phyloP scores from a whole-genome alignment of 2,329 filamentous ascomycete genomes.

The Cladophialophora psammophila region DNA sequence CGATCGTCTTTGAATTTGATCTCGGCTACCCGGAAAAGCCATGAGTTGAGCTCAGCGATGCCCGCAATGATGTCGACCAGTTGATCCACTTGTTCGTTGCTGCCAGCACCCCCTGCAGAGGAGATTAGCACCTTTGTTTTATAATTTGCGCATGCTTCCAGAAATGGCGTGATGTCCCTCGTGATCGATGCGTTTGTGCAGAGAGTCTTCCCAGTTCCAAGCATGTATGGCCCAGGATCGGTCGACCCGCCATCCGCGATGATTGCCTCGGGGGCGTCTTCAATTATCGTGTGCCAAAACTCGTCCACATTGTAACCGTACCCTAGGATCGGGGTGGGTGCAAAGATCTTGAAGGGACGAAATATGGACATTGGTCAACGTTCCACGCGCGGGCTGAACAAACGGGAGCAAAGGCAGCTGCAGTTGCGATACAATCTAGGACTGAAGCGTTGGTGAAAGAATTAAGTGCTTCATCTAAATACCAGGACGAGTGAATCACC shows the following conservation, averaged over 20 bases:
- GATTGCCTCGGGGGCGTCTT: background rate
- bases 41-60: background rate
- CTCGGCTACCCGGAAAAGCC: background rate
- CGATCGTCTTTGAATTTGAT: background rate
- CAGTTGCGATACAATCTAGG: background rate
- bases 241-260: conserved; percentile 12
- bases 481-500: background rate
- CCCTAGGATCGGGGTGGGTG: no score
- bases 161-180: conserved; percentile 19
- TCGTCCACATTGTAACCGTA: no score
- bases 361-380: background rate
- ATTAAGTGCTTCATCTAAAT: background rate
- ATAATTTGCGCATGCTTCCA: background rate
- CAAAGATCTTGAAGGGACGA: background rate
- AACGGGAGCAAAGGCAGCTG: background rate
- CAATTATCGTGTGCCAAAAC: no score
- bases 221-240: conserved; percentile 11
- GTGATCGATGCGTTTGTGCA: conserved; percentile 14
- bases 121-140: background rate
- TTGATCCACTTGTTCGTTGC: background rate
- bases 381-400: background rate
- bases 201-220: conserved; percentile 38
- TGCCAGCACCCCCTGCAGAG: background rate
- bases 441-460: background rate
- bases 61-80: background rate